Evolutionary conservation across 257 asterid species (phyloP), one percentile per base, ranked within the genome.

Genomic region (Solanum tarapatanum): DNA sequence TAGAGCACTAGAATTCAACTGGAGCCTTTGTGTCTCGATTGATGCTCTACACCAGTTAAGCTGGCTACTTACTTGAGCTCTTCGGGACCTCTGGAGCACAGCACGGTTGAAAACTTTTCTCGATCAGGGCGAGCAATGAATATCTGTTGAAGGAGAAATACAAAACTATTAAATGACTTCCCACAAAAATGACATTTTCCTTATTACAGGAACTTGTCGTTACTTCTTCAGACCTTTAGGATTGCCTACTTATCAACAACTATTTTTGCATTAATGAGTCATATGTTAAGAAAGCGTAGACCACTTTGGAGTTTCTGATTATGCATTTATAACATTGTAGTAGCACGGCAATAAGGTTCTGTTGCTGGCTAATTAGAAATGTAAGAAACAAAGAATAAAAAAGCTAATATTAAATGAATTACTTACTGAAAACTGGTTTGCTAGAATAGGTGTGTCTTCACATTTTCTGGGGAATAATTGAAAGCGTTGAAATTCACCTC

Each of bases 401-500:
- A 76, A 39, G 23, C 60, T 37, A 39, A 41, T 76, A 39, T 41
- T 24, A 39, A 77, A 37, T 75, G 83, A 84, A n/a, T 62, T 62
- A 91, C 98, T 93, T 94, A 95, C 99, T 82, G 99, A 97, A 92
- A 97, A 97, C 83, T 97, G 99, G 93, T 97, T 91, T 69, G 97
- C 95, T 85, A 94, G 82, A 88, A 97, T 92, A 83, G 99, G 96
- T 84, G 92, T 92, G 77, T 97, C 98, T 90, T 97, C 99, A 89
- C 98, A 95, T 87, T 89, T 85, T 91, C 98, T 92, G 72, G 98
- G 99, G 91, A 97, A 97, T 89, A 97, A 86, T 87, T 95, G 98
- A 95, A 94, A 94, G 37, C 98, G 96, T 91, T 92, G 89, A 90
- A 95, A 97, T 89, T 95, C 99, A 28, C 99, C 99, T 91, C 91